phyloP scores from a whole-genome alignment of 75 land plant genomes.

The Sequoiadendron giganteum region DNA sequence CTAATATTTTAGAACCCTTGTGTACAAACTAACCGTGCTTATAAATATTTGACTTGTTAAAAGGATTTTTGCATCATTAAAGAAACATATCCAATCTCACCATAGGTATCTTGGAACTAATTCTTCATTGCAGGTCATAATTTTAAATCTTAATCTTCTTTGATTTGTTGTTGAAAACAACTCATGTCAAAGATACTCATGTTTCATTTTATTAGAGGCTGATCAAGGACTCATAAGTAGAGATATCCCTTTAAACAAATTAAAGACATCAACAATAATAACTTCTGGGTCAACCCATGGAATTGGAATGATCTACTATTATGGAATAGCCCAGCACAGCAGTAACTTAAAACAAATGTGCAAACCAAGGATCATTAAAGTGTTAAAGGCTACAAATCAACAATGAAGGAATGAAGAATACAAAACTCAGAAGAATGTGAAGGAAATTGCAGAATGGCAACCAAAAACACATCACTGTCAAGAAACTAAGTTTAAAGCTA shows the following conservation, averaged over 20 bases:
- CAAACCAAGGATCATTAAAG: not conserved
- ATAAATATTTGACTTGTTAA: not conserved
- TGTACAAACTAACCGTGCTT: not conserved
- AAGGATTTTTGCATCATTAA: not conserved
- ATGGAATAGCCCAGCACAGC: not conserved
- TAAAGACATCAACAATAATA: not conserved
- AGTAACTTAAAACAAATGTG: not conserved
- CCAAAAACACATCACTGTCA: not conserved
- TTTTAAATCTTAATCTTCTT: not conserved
- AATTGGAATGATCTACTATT: not conserved
- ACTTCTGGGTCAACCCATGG: not conserved
- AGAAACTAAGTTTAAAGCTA: not conserved
- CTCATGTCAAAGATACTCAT: not conserved
- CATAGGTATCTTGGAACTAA: not conserved
- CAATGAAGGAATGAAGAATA: not conserved
- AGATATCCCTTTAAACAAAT: not conserved
- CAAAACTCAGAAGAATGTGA: not conserved
- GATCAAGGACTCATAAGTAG: not conserved
- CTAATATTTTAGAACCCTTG: not conserved
- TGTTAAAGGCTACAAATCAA: not conserved
- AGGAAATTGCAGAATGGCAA: not conserved
- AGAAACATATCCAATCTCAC: not conserved
- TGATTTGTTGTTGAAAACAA: no score
- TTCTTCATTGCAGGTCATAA: not conserved
- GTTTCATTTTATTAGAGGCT: not conserved